Evolutionary conservation across 2,329 filamentous ascomycete genomes (phyloP).

Genomic region (Diplocarpon rosae): DNA sequence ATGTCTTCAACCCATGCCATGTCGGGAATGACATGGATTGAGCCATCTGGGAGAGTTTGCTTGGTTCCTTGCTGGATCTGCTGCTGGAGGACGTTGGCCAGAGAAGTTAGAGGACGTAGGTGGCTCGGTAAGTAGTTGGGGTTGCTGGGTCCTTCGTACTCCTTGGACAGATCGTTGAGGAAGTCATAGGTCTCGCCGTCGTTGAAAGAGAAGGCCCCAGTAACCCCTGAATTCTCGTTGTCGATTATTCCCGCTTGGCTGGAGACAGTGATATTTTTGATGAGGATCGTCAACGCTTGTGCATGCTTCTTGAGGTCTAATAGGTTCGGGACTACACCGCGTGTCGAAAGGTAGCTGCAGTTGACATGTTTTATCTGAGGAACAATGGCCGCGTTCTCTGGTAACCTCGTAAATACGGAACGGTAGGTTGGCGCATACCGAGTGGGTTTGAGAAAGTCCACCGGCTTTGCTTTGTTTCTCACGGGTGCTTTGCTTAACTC

Average conservation of each 20-base stretch:
- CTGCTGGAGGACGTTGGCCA: slow-evolving; percentile 19
- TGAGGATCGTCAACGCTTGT: slow-evolving; percentile 43
- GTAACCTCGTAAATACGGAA: slow-evolving; percentile 8
- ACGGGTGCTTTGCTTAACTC: background rate
- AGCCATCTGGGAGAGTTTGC: background rate
- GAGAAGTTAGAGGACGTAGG: slow-evolving; percentile 18
- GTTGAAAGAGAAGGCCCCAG: slow-evolving; percentile 24
- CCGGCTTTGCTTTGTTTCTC: background rate
- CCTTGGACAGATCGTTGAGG: slow-evolving; percentile 38
- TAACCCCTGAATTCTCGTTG: slow-evolving; percentile 10
- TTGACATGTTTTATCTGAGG: slow-evolving; percentile 35
- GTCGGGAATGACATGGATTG: background rate
- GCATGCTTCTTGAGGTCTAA: slow-evolving; percentile 48
- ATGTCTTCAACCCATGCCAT: slow-evolving; percentile 10
- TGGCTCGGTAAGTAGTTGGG: slow-evolving; percentile 13
- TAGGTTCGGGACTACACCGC: slow-evolving; percentile 41
- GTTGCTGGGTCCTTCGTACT: slow-evolving; percentile 35
- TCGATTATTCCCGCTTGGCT: slow-evolving; percentile 22
- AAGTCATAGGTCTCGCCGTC: slow-evolving; percentile 45
- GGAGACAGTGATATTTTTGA: slow-evolving; percentile 36
- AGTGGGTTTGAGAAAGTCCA: slow-evolving; percentile 1
- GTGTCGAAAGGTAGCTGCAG: slow-evolving; percentile 46
- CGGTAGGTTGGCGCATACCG: slow-evolving; percentile 11
- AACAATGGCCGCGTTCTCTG: background rate
- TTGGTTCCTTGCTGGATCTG: background rate